A percentile compares a stretch with the other conserved stretches of the same genome.
phyloP scores from a whole-genome alignment of 306 rosid species.

The Prunus armeniaca region DNA sequence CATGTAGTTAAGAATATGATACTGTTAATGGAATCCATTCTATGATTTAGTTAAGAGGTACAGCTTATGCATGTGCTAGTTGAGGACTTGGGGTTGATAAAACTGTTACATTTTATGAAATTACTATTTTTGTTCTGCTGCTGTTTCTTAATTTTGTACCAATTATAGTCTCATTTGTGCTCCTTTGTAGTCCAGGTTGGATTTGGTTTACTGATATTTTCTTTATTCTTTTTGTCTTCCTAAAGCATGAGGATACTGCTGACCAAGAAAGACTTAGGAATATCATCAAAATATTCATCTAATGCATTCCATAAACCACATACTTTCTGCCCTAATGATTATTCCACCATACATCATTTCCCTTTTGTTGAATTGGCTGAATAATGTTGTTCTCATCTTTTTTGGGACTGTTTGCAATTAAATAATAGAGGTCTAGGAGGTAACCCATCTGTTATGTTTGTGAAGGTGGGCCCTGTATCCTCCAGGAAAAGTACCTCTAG shows the following conservation, averaged over 20 bases:
- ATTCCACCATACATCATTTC: conserved; percentile 14
- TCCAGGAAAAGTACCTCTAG: conserved; percentile 94
- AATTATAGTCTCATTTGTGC: not conserved
- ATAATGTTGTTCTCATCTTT: not conserved
- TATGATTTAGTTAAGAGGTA: not conserved
- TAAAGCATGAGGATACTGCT: not conserved
- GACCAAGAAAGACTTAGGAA: not conserved
- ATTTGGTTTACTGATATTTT: not conserved
- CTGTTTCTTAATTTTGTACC: not conserved
- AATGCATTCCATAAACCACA: not conserved
- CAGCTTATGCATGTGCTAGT: not conserved
- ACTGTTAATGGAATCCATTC: not conserved
- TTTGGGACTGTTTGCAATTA: conserved; percentile 6
- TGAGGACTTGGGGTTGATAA: not conserved
- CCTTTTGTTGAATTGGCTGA: not conserved
- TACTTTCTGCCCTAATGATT: conserved; percentile 2
- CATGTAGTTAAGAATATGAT: not conserved
- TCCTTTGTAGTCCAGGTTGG: not conserved
- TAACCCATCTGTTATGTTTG: conserved; percentile 27
- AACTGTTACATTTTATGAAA: not conserved
- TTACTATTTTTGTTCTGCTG: not conserved
- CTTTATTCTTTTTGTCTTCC: not conserved
- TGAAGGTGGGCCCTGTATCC: conserved; percentile 98
- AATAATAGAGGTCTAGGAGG: conserved; percentile 22
- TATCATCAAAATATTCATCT: not conserved